phyloP scores from a whole-genome alignment of 129 eudicot species.

The Sambucus nigra region DNA sequence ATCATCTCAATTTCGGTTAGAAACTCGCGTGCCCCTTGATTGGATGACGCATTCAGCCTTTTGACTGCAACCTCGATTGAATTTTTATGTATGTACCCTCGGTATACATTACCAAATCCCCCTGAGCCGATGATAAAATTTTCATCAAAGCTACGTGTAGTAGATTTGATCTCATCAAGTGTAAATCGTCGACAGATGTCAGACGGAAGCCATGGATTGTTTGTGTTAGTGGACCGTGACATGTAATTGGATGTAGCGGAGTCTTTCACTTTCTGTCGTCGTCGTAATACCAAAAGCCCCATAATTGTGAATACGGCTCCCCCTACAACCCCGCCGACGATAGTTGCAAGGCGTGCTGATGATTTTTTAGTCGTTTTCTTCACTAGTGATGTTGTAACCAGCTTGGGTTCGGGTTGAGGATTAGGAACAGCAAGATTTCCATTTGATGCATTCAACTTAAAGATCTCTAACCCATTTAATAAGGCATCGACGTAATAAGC shows the following conservation, averaged over 20 bases:
- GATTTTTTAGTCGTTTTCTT: no score
- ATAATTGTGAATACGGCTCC: conserved; percentile 9
- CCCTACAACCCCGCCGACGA: conserved; percentile 21
- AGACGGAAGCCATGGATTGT: conserved; percentile 16
- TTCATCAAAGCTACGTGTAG: conserved; percentile 34
- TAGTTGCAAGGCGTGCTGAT: no score
- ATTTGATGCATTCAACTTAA: conserved; percentile 29
- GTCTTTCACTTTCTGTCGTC: not conserved
- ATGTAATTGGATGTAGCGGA: conserved; percentile 16
- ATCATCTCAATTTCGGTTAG: conserved; percentile 46
- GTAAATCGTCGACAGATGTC: conserved; percentile 37
- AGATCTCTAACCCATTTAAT: conserved; percentile 51
- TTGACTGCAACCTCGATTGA: conserved; percentile 44
- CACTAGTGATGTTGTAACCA: not conserved
- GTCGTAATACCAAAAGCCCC: conserved; percentile 5
- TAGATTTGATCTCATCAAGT: conserved; percentile 29
- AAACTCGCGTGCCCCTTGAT: conserved; percentile 55
- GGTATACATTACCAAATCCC: conserved; percentile 60
- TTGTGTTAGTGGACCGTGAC: conserved; percentile 25
- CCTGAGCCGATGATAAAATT: conserved; percentile 39
- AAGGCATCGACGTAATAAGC: conserved; percentile 17
- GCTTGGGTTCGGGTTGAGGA: conserved; percentile 15
- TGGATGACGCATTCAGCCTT: conserved; percentile 34
- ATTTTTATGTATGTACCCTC: conserved; percentile 31
- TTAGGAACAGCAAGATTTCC: conserved; percentile 37